Base-by-base conservation (phyloP, 176 grass and related monocot genomes). In the Dendrocalamus sinicus region DNA sequence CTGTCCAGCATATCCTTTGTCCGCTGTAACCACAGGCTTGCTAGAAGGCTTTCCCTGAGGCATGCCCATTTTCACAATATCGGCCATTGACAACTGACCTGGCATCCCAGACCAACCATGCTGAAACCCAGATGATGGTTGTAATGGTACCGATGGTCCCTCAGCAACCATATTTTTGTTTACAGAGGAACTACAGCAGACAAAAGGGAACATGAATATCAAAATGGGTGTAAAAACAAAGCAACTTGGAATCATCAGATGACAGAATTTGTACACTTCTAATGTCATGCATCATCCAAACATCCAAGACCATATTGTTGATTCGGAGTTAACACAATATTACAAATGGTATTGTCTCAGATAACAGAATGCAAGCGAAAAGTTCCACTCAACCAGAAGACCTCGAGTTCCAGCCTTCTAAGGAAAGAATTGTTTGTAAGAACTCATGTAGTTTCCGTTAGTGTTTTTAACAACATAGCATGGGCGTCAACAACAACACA, bases 11-110 rank as follows among this genome's bases (percentile, higher is more conserved):
- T 92, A 92, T 59, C 92, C 90, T 59, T 86, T 85, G 72, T 92
- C 94, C 22, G 70, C 90, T 68, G 80, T 87, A 26, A 90, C 86
- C 72, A 22, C 70, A 87, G 85, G 54, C 63, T 85, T 81, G 77
- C 72, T 70, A 86, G 78, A 67, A 58, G 90, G 62, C 81, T 93
- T 99, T 23, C 19, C 79, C 81, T 93, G 90, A 79, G 93, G 89
- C 64, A 85, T 84, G 9, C 97, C 94, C 94, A 90, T 96, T 88
- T 96, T 94, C 35, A 99, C 97, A 81, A 99, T 89, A 89, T 99
- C 94, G 5, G 94, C 97, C 97, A 99, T 93, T 8, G 97, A 99
- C 72, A 93, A 52, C 68, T 93, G 94, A 81, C 92, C 97, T 45
- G 92, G 87, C 1, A 81, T 71, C 76, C 94, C 97, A 67, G 92